Evolutionary conservation across 2,329 filamentous ascomycete genomes (phyloP), one percentile per base, ranked within the genome.

Genomic region (Calonectria hawksworthii): DNA sequence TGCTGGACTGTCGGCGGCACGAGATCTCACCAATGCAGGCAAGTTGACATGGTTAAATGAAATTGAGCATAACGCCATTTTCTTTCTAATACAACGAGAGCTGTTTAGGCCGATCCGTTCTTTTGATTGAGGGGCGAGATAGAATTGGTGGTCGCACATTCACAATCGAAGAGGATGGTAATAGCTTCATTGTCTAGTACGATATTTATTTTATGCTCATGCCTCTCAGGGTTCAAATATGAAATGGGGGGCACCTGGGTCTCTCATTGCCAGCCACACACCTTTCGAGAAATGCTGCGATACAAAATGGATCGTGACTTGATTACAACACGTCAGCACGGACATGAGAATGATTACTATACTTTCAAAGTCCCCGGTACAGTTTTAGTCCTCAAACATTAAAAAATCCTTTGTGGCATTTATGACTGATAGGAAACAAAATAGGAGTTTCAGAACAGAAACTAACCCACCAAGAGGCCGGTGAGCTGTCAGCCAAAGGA

Each of bases 241-340:
- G 72, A 74, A 51, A 71, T 74, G 68, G 72, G 72, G 3, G 72
- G 72, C 4, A 74, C 72, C 14, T 74, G 72, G 72, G 36, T 72
- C 7, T 52, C 50, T 13, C 50, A 52, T 52, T 52, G n/a, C 26
- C 50, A 52, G 13, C 50, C 50, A n/a, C 50, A 52, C 26, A 52
- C 50, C 11, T 52, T 52, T 52, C 4, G 50, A 52, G 50, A 52
- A 28, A 52, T 52, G 50, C n/a, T 52, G 50, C 50, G 50, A 52
- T 52, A 52, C n/a, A 52, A 52, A n/a, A 52, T 52, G 50, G 50
- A 52, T 28, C 50, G 50, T n/a, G 50, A 52, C 13, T n/a, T 52
- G 7, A 23, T 52, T 14, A 52, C 50, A 9, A 52, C 50, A 16
- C 50, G 50, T 14, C 50, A 52, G 26, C 9, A 23, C 26, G 50